Evolutionary conservation across 1,284 basidiomycete genomes (phyloP).

Genomic region (Cryptococcus maquisensis): DNA sequence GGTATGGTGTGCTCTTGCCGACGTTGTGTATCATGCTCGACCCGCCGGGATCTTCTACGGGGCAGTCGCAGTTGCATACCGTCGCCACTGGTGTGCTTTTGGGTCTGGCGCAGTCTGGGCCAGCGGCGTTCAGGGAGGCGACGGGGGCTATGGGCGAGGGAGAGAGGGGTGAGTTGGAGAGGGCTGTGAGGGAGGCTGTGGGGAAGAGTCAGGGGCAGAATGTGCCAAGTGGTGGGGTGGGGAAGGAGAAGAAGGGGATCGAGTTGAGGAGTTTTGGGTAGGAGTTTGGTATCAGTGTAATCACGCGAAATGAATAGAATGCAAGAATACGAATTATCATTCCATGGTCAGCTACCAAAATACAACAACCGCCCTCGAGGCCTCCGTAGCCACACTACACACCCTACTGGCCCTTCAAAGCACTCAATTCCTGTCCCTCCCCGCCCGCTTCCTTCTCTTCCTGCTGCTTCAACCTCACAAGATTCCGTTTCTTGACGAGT

Average conservation of each 20-base stretch:
- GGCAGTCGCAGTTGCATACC: constrained; percentile 56
- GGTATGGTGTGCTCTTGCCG: constrained; percentile 73
- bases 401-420: not conserved
- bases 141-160: constrained; percentile 63
- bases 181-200: constrained; percentile 70
- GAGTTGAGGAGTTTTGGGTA: constrained; percentile 46
- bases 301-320: no score
- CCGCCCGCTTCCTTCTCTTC: constrained; percentile 13
- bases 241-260: constrained; percentile 34
- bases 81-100: constrained; percentile 72
- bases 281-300: no score
- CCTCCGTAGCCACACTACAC: no score
- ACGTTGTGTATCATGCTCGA: constrained; percentile 71
- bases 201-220: constrained; percentile 50
- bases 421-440: constrained; percentile 4
- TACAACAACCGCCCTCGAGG: no score
- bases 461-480: constrained; percentile 36
- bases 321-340: no score
- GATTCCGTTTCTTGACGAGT: constrained; percentile 48
- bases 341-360: no score
- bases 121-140: constrained; percentile 80
- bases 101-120: constrained; percentile 67
- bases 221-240: constrained; percentile 42
- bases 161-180: constrained; percentile 65
- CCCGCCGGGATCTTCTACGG: constrained; percentile 44